Percentiles rank a stretch among this genome's conserved stretches.
Conservation (phyloP, 805 yeast species). For the Scheffersomyces lignosus region DNA sequence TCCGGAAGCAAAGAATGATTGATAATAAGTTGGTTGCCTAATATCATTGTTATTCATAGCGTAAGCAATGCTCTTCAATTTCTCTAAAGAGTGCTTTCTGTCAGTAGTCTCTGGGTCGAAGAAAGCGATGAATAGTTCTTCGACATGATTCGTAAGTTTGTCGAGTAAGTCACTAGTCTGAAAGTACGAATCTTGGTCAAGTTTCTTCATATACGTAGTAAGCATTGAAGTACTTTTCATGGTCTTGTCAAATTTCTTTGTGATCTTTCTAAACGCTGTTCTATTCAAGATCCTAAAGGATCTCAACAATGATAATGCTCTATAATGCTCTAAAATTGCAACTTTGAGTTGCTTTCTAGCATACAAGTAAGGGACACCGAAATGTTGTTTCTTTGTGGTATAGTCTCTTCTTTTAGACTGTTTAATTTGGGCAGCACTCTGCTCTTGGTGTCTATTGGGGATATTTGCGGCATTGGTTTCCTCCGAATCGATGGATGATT, state of each 20-base stretch:
- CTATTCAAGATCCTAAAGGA: conserved; percentile 76
- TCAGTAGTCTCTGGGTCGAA: conserved; percentile 55
- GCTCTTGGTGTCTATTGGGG: conserved; percentile 8
- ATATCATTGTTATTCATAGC: conserved; percentile 32
- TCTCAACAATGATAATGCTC: conserved; percentile 66
- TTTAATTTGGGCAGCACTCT: conserved; percentile 18
- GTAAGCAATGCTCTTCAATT: conserved; percentile 49
- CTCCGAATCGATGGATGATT: conserved; percentile 14
- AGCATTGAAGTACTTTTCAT: conserved; percentile 43
- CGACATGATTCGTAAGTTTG: conserved; percentile 58
- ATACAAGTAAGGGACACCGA: conserved; percentile 55
- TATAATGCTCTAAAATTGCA: conserved; percentile 71
- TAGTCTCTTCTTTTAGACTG: conserved; percentile 50
- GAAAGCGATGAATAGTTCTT: conserved; percentile 61
- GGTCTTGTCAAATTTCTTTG: conserved; percentile 87
- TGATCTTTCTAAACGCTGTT: conserved; percentile 85
- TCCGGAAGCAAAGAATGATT: conserved; percentile 61
- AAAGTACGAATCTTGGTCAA: conserved; percentile 55
- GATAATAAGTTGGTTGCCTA: conserved; percentile 33
- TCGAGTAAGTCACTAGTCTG: conserved; percentile 67
- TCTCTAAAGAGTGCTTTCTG: conserved; percentile 70
- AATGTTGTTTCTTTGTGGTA: conserved; percentile 29
- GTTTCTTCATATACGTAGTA: conserved; percentile 53
- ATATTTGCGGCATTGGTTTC: conserved; percentile 1
- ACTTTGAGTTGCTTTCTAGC: conserved; percentile 68